These are phyloP conservation scores for Aristolochia californica DNA, from an alignment of 164 flowering plant genomes.

Conservation along the genomic window DNA sequence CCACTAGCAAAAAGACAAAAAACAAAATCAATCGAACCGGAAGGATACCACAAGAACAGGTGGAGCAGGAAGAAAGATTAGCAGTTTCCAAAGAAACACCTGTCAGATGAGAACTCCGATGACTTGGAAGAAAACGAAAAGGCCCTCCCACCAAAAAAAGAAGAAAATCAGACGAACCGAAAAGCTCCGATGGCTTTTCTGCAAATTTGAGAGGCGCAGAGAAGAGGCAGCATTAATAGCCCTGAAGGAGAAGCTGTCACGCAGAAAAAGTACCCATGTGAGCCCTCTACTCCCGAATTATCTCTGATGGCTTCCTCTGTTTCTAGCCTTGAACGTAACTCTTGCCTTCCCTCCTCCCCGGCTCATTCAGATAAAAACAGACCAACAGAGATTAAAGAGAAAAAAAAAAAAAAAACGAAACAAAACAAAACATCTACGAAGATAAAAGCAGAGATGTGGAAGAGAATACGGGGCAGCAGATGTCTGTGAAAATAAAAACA, in stretches of 20 bases:
- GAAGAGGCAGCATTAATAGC: constrained; percentile 12
- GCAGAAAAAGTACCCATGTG: constrained; percentile 23
- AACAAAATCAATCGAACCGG: neutral
- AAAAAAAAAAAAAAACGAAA: neutral
- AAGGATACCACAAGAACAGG: neutral
- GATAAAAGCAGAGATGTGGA: neutral
- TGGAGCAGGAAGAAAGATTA: neutral
- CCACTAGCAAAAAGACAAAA: neutral
- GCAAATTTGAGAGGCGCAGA: constrained; percentile 12
- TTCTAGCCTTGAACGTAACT: constrained; percentile 14
- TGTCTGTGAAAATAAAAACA: neutral
- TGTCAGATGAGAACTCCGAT: neutral
- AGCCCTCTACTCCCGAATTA: constrained; percentile 15
- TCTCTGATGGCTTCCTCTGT: constrained; percentile 21
- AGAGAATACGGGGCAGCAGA: neutral
- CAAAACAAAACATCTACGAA: neutral
- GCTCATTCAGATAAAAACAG: neutral
- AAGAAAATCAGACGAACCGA: neutral
- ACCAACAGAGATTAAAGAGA: neutral
- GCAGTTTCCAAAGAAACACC: neutral
- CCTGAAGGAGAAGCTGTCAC: constrained; percentile 22
- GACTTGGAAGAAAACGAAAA: neutral
- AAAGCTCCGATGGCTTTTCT: constrained; percentile 5
- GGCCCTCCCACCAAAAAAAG: neutral
- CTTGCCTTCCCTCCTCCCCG: constrained; percentile 4